phyloP scores from a whole-genome alignment of 2,329 filamentous ascomycete genomes.

The Fusarium tanahbumbuense region DNA sequence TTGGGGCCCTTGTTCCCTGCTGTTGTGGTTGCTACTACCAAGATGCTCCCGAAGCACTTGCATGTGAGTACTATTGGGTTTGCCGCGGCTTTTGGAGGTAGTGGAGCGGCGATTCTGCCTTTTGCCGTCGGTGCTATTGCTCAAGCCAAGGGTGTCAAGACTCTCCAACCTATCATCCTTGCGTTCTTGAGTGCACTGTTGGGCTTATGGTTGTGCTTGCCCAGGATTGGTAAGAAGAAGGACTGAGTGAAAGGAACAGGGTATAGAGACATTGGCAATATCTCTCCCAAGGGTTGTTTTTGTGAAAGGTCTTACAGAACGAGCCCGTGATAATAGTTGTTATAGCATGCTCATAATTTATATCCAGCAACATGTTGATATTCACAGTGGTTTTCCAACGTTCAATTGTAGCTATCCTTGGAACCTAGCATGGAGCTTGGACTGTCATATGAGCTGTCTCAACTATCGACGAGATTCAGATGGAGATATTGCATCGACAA shows the following conservation, averaged over 20 bases:
- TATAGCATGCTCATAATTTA: background rate
- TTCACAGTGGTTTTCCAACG: background rate
- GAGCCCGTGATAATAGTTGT: background rate
- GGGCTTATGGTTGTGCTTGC: slow-evolving; percentile 60
- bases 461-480: background rate
- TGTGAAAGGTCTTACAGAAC: background rate
- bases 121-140: slow-evolving; percentile 76
- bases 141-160: slow-evolving; percentile 64
- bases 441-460: background rate
- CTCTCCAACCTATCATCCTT: slow-evolving; percentile 68
- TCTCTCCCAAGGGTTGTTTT: background rate
- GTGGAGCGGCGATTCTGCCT: slow-evolving; percentile 75
- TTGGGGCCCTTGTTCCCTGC: slow-evolving; percentile 82
- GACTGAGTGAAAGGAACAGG: slow-evolving; percentile 43
- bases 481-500: background rate
- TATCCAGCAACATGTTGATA: background rate
- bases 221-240: slow-evolving; percentile 55
- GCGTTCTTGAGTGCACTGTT: slow-evolving; percentile 59
- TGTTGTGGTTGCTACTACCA: slow-evolving; percentile 76
- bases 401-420: background rate
- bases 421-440: background rate
- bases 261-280: background rate
- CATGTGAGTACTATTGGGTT: slow-evolving; percentile 84
- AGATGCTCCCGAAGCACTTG: slow-evolving; percentile 74
- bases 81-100: slow-evolving; percentile 78